Evolutionary conservation across 108 stramenopile genomes (phyloP).

Genomic region (Schizochytrium sp.): DNA sequence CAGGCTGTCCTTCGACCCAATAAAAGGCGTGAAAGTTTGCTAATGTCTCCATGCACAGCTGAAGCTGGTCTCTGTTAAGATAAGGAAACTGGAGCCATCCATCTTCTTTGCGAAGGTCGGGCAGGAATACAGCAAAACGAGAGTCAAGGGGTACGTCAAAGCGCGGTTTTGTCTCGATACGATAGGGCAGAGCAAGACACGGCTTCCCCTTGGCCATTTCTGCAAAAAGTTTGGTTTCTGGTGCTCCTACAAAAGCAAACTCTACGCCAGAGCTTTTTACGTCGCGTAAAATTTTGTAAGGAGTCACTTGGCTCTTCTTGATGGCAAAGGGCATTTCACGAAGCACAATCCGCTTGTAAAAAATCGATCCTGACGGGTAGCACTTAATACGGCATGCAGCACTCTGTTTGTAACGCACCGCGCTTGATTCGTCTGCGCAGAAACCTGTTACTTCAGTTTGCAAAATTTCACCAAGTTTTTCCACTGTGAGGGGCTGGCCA

Average conservation of each 20-base stretch:
- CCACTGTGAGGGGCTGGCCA: conserved; percentile 73
- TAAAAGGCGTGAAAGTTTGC: conserved; percentile 83
- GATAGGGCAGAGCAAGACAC: conserved; percentile 65
- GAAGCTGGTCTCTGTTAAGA: conserved; percentile 67
- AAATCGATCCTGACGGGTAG: conserved; percentile 65
- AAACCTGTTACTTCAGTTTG: conserved; percentile 65
- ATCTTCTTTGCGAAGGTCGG: conserved; percentile 75
- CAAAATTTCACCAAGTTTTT: conserved; percentile 60
- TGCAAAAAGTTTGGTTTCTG: conserved; percentile 12
- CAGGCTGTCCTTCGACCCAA: conserved; percentile 74
- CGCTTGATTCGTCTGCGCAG: conserved; percentile 75
- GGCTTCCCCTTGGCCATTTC: conserved; percentile 71
- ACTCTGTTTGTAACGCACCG: conserved; percentile 79
- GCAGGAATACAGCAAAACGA: conserved; percentile 74
- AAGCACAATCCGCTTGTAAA: conserved; percentile 82
- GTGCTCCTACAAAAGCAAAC: conserved; percentile 73
- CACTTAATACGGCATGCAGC: conserved; percentile 74
- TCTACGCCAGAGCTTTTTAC: conserved; percentile 78
- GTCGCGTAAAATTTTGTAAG: conserved; percentile 78
- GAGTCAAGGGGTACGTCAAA: conserved; percentile 72
- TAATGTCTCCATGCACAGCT: conserved; percentile 71
- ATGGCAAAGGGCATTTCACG: conserved; percentile 75
- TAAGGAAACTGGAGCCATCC: conserved; percentile 80
- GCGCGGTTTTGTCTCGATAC: conserved; percentile 68
- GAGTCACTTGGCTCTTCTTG: conserved; percentile 73